A percentile compares a stretch with the other conserved stretches of the same genome.
These are phyloP conservation scores for Monsonia emarginata DNA, from an alignment of 441 rosid species.

Conservation along the genomic window DNA sequence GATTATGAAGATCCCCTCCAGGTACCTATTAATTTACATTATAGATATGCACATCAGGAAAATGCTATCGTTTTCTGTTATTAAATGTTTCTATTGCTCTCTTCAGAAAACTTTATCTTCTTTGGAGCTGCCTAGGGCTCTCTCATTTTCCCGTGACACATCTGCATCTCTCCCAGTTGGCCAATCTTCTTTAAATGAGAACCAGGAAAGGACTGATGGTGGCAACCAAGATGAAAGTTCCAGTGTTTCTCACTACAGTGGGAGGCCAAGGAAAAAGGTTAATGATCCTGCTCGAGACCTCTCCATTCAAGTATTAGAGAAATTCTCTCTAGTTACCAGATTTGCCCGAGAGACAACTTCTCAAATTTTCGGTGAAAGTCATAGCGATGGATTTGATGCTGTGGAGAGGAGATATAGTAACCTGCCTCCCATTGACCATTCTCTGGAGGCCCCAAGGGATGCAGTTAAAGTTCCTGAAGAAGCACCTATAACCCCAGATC, in stretches of 20 bases:
- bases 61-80: not conserved
- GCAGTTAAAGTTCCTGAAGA: conserved; percentile 33
- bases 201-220: conserved; percentile 35
- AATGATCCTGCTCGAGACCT: conserved; percentile 85
- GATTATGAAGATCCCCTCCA: conserved; percentile 82
- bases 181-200: conserved; percentile 38
- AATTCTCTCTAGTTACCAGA: conserved; percentile 87
- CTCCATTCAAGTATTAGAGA: conserved; percentile 80
- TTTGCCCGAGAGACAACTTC: conserved; percentile 92
- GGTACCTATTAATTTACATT: conserved; percentile 30
- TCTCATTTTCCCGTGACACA: conserved; percentile 52
- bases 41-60: not conserved
- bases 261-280: conserved; percentile 52
- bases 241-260: conserved; percentile 36
- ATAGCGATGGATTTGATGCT: conserved; percentile 47
- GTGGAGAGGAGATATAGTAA: conserved; percentile 36
- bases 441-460: conserved; percentile 31
- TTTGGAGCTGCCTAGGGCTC: conserved; percentile 79
- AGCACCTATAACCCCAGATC: conserved; percentile 61
- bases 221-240: conserved; percentile 26
- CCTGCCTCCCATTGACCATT: conserved; percentile 32
- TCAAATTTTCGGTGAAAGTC: conserved; percentile 65
- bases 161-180: conserved; percentile 33
- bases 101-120: conserved; percentile 77
- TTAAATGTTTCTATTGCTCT: conserved; percentile 21